Evolutionary conservation across 768 basidiomycete species (phyloP), one percentile per base, ranked within the genome.

Genomic region (Lyophyllum semitale): DNA sequence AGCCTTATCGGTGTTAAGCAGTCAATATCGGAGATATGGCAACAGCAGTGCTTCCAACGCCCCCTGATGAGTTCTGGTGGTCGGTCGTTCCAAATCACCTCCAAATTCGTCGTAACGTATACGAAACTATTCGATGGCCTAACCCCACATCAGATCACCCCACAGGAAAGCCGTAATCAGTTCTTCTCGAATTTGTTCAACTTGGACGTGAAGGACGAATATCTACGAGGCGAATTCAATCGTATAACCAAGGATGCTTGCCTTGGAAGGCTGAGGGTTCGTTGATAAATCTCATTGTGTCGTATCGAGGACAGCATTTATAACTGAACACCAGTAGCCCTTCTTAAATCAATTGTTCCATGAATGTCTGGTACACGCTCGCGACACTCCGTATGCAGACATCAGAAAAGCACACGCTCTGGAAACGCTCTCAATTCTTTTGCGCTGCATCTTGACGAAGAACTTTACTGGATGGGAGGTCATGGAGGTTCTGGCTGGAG

Each of bases 401-500:
- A 68, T 73, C 47, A 67, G 64, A 48, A 76, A 72, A 55, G 71
- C 55, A 0, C 77, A 82, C 58, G 80, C 85, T 3, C 58, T 87
- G 15, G 76, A 82, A 59, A 84, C 82, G 1, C 66, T 87, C 32
- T 68, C 76, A 0, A 67, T 84, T 13, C 29, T 83, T 3, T 63
- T 80, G 20, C 76, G 79, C 9, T 72, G 73, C 50, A 64, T 86
- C 17, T 70, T 89, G 49, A 72, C 71, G 33, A 88, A 88, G 69
- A 79, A 81, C 51, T 66, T 83, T 1, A 77, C 82, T 3, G 88
- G 88, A 27, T 88, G 84, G 85, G 88, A 89, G 62, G 77, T 84
- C 7, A 89, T 89, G 87, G 82, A 88, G 37, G 66, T 87, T 22
- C 77, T 88, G 41, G 85, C 84, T 2, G 84, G 84, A 13, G 81